These are phyloP conservation scores for Ganoderma boninense DNA, from an alignment of 1,284 basidiomycete species.

Conservation along the genomic window DNA sequence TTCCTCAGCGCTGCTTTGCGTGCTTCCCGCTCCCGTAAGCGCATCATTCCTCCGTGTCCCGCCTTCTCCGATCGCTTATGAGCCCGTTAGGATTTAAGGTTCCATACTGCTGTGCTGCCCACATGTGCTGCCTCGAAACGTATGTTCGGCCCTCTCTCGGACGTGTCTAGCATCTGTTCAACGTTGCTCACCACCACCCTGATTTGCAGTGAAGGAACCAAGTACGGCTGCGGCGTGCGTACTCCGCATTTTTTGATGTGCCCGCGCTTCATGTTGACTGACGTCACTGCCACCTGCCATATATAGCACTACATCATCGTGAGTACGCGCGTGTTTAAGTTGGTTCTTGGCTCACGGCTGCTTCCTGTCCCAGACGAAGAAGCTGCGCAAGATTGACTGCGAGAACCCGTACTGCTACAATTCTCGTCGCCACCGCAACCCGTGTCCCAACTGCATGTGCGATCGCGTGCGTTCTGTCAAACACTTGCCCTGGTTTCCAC, in stretches of 20 bases:
- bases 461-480: constrained; percentile 47
- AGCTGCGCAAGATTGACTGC: constrained; percentile 71
- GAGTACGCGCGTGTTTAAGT: constrained; percentile 34
- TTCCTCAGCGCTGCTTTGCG: constrained; percentile 14
- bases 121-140: constrained; percentile 81
- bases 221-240: constrained; percentile 76
- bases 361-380: constrained; percentile 55
- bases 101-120: constrained; percentile 32
- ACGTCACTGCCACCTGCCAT: constrained; percentile 32
- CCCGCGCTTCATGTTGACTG: constrained; percentile 27
- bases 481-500: constrained; percentile 21
- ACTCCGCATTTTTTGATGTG: constrained; percentile 19
- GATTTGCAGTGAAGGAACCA: constrained; percentile 71
- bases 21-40: constrained; percentile 29
- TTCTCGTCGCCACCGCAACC: constrained; percentile 59
- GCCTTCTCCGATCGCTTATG: constrained; percentile 32
- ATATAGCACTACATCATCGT: constrained; percentile 62
- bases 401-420: constrained; percentile 62
- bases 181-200: constrained; percentile 29
- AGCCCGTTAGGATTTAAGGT: constrained; percentile 26
- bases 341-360: constrained; percentile 25
- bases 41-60: constrained; percentile 19
- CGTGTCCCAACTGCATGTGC: constrained; percentile 66
- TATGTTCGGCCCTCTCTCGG: constrained; percentile 47
- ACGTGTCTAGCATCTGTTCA: constrained; percentile 12